These are phyloP conservation scores for Isochrysis galbana DNA, from an alignment of 78 protist genomes.

Conservation along the genomic window DNA sequence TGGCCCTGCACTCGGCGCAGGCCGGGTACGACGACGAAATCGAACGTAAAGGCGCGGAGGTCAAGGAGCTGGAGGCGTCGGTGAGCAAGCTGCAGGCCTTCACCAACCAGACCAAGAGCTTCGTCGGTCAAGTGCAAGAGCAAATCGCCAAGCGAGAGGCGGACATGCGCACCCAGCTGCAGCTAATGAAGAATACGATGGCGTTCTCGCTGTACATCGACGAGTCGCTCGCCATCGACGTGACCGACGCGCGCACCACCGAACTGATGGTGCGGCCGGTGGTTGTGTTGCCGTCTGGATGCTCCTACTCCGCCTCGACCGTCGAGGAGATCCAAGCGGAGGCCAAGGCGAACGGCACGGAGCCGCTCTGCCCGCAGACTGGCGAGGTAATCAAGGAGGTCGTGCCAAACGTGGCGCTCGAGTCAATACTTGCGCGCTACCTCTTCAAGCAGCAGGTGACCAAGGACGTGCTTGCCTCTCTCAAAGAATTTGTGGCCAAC, in stretches of 20 bases:
- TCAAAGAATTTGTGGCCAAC: background rate
- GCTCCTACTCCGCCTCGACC: background rate
- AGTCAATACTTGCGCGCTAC: background rate
- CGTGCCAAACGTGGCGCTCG: background rate
- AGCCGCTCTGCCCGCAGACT: background rate
- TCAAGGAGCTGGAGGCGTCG: background rate
- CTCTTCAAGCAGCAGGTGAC: constrained; percentile 16
- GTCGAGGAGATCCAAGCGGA: background rate
- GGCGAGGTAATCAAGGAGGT: background rate
- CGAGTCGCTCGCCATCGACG: background rate
- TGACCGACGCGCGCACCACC: background rate
- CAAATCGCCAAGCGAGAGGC: background rate
- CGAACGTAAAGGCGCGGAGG: background rate
- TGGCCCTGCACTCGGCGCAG: no score
- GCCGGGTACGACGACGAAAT: background rate
- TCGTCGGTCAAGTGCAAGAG: background rate
- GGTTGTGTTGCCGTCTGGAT: background rate
- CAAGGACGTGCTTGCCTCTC: background rate
- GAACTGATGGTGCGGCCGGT: background rate
- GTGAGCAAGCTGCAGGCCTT: background rate
- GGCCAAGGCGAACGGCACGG: background rate
- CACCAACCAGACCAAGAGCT: background rate
- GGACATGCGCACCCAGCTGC: background rate
- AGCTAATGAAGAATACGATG: background rate
- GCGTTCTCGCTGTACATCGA: constrained; percentile 23